Conservation (phyloP, 768 basidiomycete species). For the Boletales sp. region DNA sequence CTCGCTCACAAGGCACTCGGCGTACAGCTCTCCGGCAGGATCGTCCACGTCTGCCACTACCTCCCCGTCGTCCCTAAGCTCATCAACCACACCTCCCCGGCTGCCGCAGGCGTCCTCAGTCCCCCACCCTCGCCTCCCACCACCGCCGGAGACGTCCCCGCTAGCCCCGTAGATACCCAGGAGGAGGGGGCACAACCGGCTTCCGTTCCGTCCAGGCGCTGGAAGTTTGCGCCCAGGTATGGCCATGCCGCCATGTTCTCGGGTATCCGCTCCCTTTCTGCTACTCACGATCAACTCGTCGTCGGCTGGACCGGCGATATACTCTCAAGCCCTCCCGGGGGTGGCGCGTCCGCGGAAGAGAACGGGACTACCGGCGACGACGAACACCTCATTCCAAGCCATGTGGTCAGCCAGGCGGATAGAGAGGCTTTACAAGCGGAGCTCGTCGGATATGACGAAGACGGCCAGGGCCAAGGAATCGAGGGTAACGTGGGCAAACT, state of each 20-base stretch:
- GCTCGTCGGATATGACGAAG: conserved; percentile 50
- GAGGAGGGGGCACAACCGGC: conserved; percentile 4
- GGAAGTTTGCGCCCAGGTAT: conserved; percentile 76
- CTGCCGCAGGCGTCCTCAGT: conserved; percentile 50
- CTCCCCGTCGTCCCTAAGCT: conserved; percentile 75
- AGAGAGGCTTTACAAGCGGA: conserved; percentile 63
- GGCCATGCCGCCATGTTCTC: conserved; percentile 96
- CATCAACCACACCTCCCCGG: conserved; percentile 32
- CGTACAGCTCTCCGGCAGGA: conserved; percentile 77
- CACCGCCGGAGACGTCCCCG: conserved; percentile 45
- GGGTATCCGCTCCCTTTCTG: conserved; percentile 80
- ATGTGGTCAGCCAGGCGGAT: conserved; percentile 57
- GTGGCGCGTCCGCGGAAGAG: conserved; percentile 26
- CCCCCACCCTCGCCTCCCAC: conserved; percentile 80
- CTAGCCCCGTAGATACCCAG: conserved; percentile 26
- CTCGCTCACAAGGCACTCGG: conserved; percentile 71
- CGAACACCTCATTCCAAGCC: conserved; percentile 43
- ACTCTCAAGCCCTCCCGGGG: conserved; percentile 40
- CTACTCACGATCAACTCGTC: conserved; percentile 86
- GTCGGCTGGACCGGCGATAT: conserved; percentile 96
- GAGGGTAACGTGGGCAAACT: conserved; percentile 47
- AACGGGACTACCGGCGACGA: conserved; percentile 2
- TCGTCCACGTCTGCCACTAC: conserved; percentile 90
- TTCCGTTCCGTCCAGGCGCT: conserved; percentile 36
- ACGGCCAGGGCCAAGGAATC: conserved; percentile 45